Conservation (phyloP, 192 early-diverging fungal genomes). For the Chytriomyces hyalinus region DNA sequence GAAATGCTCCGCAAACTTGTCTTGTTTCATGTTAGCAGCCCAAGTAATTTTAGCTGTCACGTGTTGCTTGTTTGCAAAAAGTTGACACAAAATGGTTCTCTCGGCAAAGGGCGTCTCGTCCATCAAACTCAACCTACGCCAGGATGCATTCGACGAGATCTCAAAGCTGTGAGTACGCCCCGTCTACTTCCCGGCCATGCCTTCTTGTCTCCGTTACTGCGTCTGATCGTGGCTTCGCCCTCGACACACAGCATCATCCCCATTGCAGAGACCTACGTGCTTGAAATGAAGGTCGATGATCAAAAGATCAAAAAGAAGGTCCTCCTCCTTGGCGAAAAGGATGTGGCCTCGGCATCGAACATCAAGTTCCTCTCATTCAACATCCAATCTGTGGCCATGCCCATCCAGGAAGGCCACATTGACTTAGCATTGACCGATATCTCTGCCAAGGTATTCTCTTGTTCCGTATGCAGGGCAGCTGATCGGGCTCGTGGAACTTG, state of each 20-base stretch:
- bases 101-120: background rate
- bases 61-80: background rate
- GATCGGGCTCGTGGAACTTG: background rate
- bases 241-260: conserved; percentile 12
- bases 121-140: background rate
- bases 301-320: conserved; percentile 29
- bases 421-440: background rate
- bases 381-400: conserved; percentile 1
- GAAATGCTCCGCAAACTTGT: background rate
- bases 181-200: background rate
- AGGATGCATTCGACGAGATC: conserved; percentile 17
- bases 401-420: conserved; percentile 12
- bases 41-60: background rate
- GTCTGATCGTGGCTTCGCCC: background rate
- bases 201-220: background rate
- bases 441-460: too few relatives aligned
- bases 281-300: conserved; percentile 17
- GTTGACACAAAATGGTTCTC: background rate
- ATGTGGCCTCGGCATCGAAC: conserved; percentile 13
- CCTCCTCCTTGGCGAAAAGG: conserved; percentile 17
- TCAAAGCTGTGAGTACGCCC: background rate
- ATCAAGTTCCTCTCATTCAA: conserved; percentile 11
- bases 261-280: conserved; percentile 13
- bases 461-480: background rate
- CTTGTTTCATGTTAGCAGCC: background rate